Base-by-base conservation (phyloP, 1,139 yeast species). In the Taphrina communis region DNA sequence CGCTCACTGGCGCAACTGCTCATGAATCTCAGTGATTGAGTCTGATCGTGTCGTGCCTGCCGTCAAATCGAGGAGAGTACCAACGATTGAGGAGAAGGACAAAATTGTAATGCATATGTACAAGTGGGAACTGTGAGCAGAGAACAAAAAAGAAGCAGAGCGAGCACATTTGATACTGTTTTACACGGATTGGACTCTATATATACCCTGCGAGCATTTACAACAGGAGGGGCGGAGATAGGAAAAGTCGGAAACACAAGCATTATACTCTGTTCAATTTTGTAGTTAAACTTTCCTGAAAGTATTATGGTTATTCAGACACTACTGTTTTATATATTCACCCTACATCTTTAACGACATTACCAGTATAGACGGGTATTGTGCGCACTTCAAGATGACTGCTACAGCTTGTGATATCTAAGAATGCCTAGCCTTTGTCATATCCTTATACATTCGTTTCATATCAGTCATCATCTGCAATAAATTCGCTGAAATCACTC, bases 1-100 rank as follows among this genome's bases (percentile, higher is more conserved):
- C 85, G 94, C 74, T 91, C 97, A 76, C 82, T 94, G 72, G 89
- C 94, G 1, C 97, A 92, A 78, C 82, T 94, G 66, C 82, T 94
- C 73, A 82, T 89, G 69, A 90, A 90, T 74, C 82, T 94, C 72
- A 82, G 83, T 68, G 82, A 79, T 68, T 58, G 36, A 35, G 14
- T 12, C 48, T 7, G 48, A 14, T 46, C 5, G 25, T 46, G 7
- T 14, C 51, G 51, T 25, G 31, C 31, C 31, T 25, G 31, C 31
- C 4, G 1, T 25, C 31, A 25, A 25, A 25, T 25, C 31, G 31
- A 25, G 31, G 4, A 25, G 4, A 25, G 25, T 25, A 25, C 4
- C 3, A 25, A 25, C 31, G 19, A 19, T n/a, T 1, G 25, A 46
- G n/a, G 51, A 3, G 1, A 9, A 19, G 11, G 51, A 46, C n/a